These are phyloP conservation scores for Brettanomyces sp. DNA, from an alignment of 805 yeast genomes.

Conservation along the genomic window DNA sequence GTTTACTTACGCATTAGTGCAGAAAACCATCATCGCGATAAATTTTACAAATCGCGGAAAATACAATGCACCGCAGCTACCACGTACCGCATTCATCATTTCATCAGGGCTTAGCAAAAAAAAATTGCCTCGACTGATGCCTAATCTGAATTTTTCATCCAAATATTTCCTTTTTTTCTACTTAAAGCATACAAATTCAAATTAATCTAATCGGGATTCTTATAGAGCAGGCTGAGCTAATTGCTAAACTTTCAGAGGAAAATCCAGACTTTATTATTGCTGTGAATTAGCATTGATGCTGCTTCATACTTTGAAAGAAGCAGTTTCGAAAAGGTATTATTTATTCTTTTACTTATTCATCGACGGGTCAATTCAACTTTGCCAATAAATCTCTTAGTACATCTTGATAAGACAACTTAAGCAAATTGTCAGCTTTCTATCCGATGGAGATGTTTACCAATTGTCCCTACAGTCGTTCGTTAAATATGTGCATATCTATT, in stretches of 20 bases:
- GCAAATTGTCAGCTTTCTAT: conserved; percentile 85
- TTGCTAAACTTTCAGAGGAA: conserved; percentile 55
- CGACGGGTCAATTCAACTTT: conserved; percentile 65
- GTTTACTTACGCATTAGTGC: too few relatives aligned
- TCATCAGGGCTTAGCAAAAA: too few relatives aligned
- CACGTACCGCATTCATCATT: too few relatives aligned
- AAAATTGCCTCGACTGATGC: too few relatives aligned
- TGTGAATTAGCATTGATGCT: conserved; percentile 83
- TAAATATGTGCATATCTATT: too few relatives aligned
- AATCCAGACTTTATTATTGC: conserved; percentile 57
- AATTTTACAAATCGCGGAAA: too few relatives aligned
- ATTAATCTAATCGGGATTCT: too few relatives aligned
- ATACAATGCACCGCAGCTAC: too few relatives aligned
- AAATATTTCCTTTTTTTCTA: too few relatives aligned
- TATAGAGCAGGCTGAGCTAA: conserved; percentile 66
- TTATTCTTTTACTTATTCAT: conserved; percentile 58
- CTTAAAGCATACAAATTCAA: too few relatives aligned
- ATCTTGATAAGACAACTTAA: conserved; percentile 79
- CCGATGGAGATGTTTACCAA: conserved; percentile 97
- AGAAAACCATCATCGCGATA: too few relatives aligned
- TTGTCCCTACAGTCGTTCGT: conserved; percentile 42
- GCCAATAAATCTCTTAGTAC: conserved; percentile 57
- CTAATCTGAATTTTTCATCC: too few relatives aligned
- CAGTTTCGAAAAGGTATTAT: conserved; percentile 58
- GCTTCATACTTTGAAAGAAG: conserved; percentile 44